Evolutionary conservation across 192 early-diverging fungal species (phyloP).

Genomic region (Coemansia sp.): DNA sequence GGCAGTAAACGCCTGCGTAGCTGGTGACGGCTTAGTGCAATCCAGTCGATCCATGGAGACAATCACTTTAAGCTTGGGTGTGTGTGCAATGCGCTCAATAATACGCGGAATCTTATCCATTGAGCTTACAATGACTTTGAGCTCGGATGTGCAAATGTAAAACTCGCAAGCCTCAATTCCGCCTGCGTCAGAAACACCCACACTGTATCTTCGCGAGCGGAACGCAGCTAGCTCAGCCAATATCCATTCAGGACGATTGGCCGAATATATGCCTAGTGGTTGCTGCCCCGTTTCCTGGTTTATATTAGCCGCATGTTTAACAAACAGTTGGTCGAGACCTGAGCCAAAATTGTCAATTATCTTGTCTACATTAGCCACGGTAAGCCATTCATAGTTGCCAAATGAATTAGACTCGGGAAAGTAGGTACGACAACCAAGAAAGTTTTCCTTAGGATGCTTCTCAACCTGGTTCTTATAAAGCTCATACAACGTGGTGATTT

Average conservation of each 20-base stretch:
- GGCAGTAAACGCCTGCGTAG: conserved; percentile 16
- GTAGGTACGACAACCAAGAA: conserved; percentile 58
- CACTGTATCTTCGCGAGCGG: conserved; percentile 58
- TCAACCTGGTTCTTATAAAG: conserved; percentile 21
- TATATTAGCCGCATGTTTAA: conserved; percentile 6
- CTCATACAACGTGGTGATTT: conserved; percentile 33
- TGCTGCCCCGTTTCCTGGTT: conserved; percentile 19
- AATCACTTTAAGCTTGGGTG: conserved; percentile 63
- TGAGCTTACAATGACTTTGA: conserved; percentile 56
- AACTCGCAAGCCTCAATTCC: conserved; percentile 69
- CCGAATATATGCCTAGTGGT: conserved; percentile 62
- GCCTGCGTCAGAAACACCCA: conserved; percentile 77
- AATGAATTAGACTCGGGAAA: conserved; percentile 42
- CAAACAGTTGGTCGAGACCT: conserved; percentile 65
- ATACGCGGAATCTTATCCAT: conserved; percentile 64
- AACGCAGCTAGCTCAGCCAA: conserved; percentile 61
- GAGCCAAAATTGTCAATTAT: conserved; percentile 59
- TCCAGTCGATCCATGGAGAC: conserved; percentile 72
- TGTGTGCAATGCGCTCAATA: conserved; percentile 54
- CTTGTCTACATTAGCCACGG: conserved; percentile 44
- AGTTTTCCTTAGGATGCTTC: conserved; percentile 10
- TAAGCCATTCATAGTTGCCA: conserved; percentile 59
- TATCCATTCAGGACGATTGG: conserved; percentile 73
- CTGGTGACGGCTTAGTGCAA: conserved; percentile 12
- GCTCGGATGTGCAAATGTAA: conserved; percentile 74